Base-by-base conservation (phyloP, 306 rosid genomes). In the Cyclanthera cordifolia region DNA sequence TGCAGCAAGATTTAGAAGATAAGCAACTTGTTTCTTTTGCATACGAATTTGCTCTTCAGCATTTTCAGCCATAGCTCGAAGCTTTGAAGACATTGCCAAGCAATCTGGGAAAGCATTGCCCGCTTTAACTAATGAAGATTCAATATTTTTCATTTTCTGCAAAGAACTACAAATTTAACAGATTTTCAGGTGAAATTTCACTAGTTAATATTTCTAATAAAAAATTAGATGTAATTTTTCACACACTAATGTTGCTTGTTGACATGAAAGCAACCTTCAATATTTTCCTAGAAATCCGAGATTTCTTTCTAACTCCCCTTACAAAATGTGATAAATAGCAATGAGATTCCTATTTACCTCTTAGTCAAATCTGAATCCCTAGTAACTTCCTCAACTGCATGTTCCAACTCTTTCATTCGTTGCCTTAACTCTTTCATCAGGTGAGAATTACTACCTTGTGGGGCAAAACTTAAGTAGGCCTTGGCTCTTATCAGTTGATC, bases 101-200 rank as follows among this genome's bases (percentile, higher is more conserved):
- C 97, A 94, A 77, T 94, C 89, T 1, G 96, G 97, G 82, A 53
- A 94, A 78, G 81, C 82, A 73, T 41, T 80, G 70, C 72, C 32
- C 32, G 97, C 97, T 85, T 90, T 94, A 58, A 77, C 77, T 79
- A 94, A 75, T 54, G 95, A 72, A 72, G 88, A 82, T 76, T 86
- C 99, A 96, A 90, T 85, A 75, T 49, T 82, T 79, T 83, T 86
- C 96, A 84, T 86, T 86, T 78, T 94, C 90, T 90, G 97, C 88
- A 85, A 81, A 84, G 86, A 87, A 81, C 99, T 94, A 91, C 75
- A 74, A 76, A 87, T 74, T 83, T 79, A 82, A 81, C 83, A 25
- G 75, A 80, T 4, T 56, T 55, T 54, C 17, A 55, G 51, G 27
- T 66, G 43, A 66, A 66, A 25, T 16, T 46, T 14, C 54, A 25